Percentiles rank a stretch among this genome's conserved stretches.
These are phyloP conservation scores for Rhynchospora pubera DNA, from an alignment of 176 grass and related monocot species.

Conservation along the genomic window DNA sequence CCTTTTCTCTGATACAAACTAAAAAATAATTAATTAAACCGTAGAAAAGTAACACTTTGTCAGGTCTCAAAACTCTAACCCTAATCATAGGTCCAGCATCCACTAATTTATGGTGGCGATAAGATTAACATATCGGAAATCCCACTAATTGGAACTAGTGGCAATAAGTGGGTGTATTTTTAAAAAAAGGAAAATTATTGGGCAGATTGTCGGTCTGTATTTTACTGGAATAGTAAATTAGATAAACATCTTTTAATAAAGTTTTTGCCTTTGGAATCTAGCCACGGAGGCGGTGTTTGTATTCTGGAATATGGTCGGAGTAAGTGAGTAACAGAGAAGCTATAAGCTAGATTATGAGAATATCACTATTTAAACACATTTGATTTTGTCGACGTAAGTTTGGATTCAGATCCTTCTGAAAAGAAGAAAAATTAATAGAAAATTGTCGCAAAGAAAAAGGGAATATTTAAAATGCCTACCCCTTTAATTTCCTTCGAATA, in stretches of 20 bases:
- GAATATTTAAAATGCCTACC: neutral
- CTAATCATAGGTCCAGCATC: slow-evolving; percentile 24
- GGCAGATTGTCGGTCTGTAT: slow-evolving; percentile 13
- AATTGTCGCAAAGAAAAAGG: neutral
- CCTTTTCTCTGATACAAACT: slow-evolving; percentile 1
- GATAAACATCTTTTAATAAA: slow-evolving; percentile 30
- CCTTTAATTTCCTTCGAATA: neutral
- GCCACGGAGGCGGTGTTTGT: neutral
- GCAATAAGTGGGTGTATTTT: slow-evolving; percentile 7
- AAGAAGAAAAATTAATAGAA: neutral
- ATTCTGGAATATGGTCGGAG: slow-evolving; percentile 1
- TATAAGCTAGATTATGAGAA: neutral
- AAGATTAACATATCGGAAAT: slow-evolving; percentile 14
- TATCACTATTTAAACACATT: neutral
- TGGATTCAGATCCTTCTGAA: neutral
- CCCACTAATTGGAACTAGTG: slow-evolving; percentile 24
- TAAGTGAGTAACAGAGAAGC: slow-evolving; percentile 6
- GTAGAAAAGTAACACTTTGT: slow-evolving; percentile 15
- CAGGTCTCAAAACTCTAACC: slow-evolving; percentile 12
- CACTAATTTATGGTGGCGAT: slow-evolving; percentile 13
- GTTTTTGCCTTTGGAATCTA: neutral
- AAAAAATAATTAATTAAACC: neutral
- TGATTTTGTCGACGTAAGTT: neutral
- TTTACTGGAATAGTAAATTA: slow-evolving; percentile 2
- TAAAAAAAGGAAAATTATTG: neutral